These are phyloP conservation scores for Carex scoparia DNA, from an alignment of 176 grass and related monocot genomes.

Conservation along the genomic window DNA sequence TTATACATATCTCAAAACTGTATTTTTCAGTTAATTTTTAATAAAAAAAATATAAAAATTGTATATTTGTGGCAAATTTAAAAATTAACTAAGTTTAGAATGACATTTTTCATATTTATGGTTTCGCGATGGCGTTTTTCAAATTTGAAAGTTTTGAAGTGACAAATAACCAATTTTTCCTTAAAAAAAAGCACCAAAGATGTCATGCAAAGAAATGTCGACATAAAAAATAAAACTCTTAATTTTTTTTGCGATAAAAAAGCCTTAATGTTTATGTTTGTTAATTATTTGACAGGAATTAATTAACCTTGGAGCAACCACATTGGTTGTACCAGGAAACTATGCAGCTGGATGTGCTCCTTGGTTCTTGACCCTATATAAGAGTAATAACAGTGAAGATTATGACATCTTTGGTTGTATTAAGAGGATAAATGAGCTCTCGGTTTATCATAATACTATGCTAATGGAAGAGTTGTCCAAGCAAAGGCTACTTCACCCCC, in stretches of 20 bases:
- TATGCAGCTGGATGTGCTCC: neutral
- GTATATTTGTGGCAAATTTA: too few relatives aligned
- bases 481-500: conserved; percentile 5
- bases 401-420: neutral
- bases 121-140: too few relatives aligned
- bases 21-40: too few relatives aligned
- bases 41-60: too few relatives aligned
- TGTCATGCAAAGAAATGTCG: neutral
- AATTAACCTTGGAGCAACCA: neutral
- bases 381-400: neutral
- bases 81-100: too few relatives aligned
- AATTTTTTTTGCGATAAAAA: too few relatives aligned
- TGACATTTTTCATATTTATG: too few relatives aligned
- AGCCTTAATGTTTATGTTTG: neutral
- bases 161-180: too few relatives aligned
- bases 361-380: neutral
- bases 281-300: neutral
- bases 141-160: too few relatives aligned
- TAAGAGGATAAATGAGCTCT: neutral
- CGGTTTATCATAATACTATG: conserved; percentile 7
- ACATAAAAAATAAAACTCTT: neutral
- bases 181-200: neutral
- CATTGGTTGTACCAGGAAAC: conserved; percentile 4
- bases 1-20: too few relatives aligned
- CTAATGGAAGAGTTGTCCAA: neutral